Conservation (phyloP, 805 yeast species). For the Metahyphopichia silvanorum region DNA sequence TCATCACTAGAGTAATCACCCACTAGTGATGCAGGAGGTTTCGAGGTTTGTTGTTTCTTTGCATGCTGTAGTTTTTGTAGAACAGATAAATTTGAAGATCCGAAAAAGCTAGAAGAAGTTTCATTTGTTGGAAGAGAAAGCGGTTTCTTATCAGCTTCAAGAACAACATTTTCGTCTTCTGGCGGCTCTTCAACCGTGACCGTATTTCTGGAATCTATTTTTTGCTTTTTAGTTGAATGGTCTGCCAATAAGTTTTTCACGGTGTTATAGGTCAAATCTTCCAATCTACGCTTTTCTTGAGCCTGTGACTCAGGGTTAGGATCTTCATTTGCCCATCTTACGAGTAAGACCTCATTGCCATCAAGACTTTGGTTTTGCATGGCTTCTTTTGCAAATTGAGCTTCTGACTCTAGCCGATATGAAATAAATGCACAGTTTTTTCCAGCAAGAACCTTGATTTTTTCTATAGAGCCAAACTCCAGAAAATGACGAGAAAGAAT, state of each 20-base stretch:
- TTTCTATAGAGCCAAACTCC: conserved; percentile 74
- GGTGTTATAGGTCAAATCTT: conserved; percentile 51
- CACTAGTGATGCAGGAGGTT: not conserved
- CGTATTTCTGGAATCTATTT: conserved; percentile 3
- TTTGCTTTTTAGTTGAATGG: conserved; percentile 11
- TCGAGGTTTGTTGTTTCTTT: not conserved
- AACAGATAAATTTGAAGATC: not conserved
- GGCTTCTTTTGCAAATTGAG: conserved; percentile 95
- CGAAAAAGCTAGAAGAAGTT: not conserved
- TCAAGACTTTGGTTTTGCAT: conserved; percentile 77
- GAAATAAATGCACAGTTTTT: conserved; percentile 80
- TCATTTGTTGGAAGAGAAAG: not conserved
- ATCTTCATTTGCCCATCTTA: conserved; percentile 89
- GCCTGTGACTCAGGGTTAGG: conserved; percentile 68
- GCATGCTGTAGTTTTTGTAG: not conserved
- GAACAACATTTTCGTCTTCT: conserved; percentile 2
- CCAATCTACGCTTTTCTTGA: conserved; percentile 46
- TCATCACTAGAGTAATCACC: conserved; percentile 8
- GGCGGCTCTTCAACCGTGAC: conserved; percentile 5
- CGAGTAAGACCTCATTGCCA: conserved; percentile 60
- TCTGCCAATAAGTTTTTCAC: conserved; percentile 43
- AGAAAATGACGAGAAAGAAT: conserved; percentile 46
- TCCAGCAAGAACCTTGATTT: conserved; percentile 55
- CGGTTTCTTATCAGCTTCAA: not conserved
- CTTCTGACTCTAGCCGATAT: conserved; percentile 62